Conservation (phyloP, 495 filamentous ascomycete genomes). For the Penicillium macrosclerotiorum region DNA sequence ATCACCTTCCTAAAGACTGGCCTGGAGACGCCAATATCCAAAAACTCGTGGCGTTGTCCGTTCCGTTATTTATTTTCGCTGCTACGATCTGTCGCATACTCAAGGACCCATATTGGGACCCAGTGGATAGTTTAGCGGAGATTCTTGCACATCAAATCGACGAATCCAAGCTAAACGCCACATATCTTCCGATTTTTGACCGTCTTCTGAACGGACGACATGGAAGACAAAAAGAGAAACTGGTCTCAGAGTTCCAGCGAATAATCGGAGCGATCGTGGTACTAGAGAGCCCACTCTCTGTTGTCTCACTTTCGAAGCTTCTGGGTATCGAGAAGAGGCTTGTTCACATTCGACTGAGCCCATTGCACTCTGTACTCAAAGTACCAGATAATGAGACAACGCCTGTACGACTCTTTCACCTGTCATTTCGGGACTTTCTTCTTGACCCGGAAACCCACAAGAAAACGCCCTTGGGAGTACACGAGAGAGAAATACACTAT, state of each 20-base stretch:
- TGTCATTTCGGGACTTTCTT: conserved; percentile 13
- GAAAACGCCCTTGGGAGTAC: conserved; percentile 12
- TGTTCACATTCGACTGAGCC: background rate
- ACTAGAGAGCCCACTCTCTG: conserved; percentile 13
- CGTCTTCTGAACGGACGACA: background rate
- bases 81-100: conserved; percentile 1
- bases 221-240: background rate
- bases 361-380: background rate
- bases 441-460: background rate
- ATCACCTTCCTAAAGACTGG: conserved; percentile 30
- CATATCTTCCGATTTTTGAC: background rate
- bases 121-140: background rate
- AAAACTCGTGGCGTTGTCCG: background rate
- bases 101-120: conserved; percentile 2
- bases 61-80: conserved; percentile 8
- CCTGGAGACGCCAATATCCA: conserved; percentile 21
- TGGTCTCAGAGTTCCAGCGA: background rate
- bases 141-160: background rate
- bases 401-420: conserved; percentile 2
- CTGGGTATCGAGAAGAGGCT: too few relatives aligned
- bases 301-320: conserved; percentile 2
- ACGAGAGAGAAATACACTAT: background rate
- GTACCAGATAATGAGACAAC: background rate
- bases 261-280: background rate
- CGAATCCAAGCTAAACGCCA: background rate